Evolutionary conservation across 192 early-diverging fungal species (phyloP), one percentile per base, ranked within the genome.

Genomic region (Rhizoclosmatium globosum): DNA sequence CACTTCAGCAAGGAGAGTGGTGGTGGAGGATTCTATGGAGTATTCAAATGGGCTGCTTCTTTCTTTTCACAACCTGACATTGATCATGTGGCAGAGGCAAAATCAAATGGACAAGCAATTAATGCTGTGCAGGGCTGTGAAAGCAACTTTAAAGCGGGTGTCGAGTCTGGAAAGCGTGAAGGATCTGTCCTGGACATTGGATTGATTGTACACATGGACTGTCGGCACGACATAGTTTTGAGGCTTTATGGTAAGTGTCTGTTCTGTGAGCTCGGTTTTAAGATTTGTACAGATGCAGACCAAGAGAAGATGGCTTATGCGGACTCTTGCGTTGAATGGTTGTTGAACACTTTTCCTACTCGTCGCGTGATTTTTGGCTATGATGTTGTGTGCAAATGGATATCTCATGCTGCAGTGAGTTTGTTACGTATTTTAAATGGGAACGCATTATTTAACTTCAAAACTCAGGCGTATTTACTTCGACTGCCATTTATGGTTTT

Each of bases 191-290:
- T 19, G 46, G 46, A 68, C 46, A 45, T 68, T 31, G 67, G 31
- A n/a, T n/a, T 68, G 67, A 47, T 68, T 68, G 2, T 68, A 15
- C 46, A 68, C 46, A 47, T 47, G 43, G 46, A 68, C 67, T 68
- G 67, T 45, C 67, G 2, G 45, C 67, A 68, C 46, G 46, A 68
- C 31, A 4, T 39, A 7, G 1, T 68, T 11, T 31, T 68, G 9
- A 15, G 1, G 17, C 39, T 45, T n/a, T 46, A 45, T 1, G 67
- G 46, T 68, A 31, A 45, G 62, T 64, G 17, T 64, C 6, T 7
- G 7, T 64, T 64, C 31, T 64, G 7, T 64, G 17, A 9, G 6
- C 9, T 64, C 17, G 38, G 11, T 64, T 9, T 15, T 38, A 15
- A 17, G 7, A 19, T 56, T 56, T 56, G 53, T 17, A 64, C 17